These are phyloP conservation scores for Emiliania huxleyi DNA, from an alignment of 78 protist species.

Conservation along the genomic window DNA sequence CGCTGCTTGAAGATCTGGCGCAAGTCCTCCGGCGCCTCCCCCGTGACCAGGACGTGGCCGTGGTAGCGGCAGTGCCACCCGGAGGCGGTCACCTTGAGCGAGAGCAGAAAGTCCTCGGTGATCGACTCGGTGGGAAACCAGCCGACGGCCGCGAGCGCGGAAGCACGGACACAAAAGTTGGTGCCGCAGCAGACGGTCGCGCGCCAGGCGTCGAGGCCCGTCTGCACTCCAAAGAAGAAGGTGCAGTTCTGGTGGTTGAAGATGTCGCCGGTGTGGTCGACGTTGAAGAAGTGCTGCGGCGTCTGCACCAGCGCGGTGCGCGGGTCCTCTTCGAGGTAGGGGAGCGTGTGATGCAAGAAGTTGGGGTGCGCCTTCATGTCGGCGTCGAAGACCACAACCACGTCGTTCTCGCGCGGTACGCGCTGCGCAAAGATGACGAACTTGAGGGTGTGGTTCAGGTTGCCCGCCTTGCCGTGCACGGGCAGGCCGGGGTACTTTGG, in stretches of 20 bases:
- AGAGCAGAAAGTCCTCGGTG: conserved; percentile 8
- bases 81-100: conserved; percentile 2
- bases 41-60: background rate
- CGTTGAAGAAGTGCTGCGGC: background rate
- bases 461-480: conserved; percentile 13
- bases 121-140: conserved; percentile 19
- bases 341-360: background rate
- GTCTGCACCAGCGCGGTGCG: background rate
- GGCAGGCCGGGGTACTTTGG: background rate
- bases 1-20: background rate
- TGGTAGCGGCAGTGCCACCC: conserved; percentile 5
- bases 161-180: background rate
- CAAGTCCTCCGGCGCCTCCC: background rate
- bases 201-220: conserved; percentile 1
- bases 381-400: background rate
- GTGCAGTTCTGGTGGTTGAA: conserved; percentile 13
- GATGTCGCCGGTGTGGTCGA: conserved; percentile 1
- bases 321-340: background rate
- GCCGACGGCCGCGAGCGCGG: background rate
- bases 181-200: conserved; percentile 13
- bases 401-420: background rate
- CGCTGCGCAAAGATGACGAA: background rate
- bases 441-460: background rate
- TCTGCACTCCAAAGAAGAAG: background rate
- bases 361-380: conserved; percentile 1